Base-by-base conservation (phyloP, 495 filamentous ascomycete genomes). In the Parachaetomium inaequale region DNA sequence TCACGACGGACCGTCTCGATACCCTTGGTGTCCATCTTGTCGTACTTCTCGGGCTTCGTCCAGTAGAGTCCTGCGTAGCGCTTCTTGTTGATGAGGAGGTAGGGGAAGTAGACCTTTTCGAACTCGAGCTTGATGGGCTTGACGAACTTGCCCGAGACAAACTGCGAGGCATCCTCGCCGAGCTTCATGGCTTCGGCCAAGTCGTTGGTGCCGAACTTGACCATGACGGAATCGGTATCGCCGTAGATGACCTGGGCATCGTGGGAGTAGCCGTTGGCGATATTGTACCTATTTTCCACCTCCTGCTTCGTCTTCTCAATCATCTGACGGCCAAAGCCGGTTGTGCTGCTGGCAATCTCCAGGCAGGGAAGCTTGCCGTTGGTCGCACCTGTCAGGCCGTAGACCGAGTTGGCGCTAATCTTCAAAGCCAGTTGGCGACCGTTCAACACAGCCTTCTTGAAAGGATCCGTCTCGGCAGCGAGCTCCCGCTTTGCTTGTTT, bases 1-100 rank as follows among this genome's bases (percentile, higher is more conserved):
- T 99, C 94, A 81, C 94, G 81, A 34, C 94, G 85, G 46, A 99
- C 95, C 7, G 94, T 99, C 76, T 99, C 94, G 66, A 99, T 97
- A 80, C 94, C 94, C 74, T 99, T 99, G 66, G 88, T 96, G 71
- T 99, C 94, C 95, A 99, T 98, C 81, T 99, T 99, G 80, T 99
- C 94, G 66, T 86, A 92, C 72, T 95, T 96, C n/a, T 91, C 84
- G 0, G 94, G 84, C 49, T 88, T 92, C 21, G 95, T 98, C 92
- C 93, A 99, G 77, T 92, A 98, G 15, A 99, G 79, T 34, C 94
- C 94, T 14, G 94, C 94, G 66, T 99, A 99, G 58, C 94, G 89
- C 82, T 99, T 99, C 78, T 99, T 99, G 84, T 99, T 99, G 85
- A 99, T 99, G 45, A 99, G 81, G 34, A 99, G 82, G 72, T 99